Percentiles rank a stretch among this genome's conserved stretches.
Evolutionary conservation across 495 filamentous ascomycete genomes (phyloP).

Genomic region (Penicillium arizonense): DNA sequence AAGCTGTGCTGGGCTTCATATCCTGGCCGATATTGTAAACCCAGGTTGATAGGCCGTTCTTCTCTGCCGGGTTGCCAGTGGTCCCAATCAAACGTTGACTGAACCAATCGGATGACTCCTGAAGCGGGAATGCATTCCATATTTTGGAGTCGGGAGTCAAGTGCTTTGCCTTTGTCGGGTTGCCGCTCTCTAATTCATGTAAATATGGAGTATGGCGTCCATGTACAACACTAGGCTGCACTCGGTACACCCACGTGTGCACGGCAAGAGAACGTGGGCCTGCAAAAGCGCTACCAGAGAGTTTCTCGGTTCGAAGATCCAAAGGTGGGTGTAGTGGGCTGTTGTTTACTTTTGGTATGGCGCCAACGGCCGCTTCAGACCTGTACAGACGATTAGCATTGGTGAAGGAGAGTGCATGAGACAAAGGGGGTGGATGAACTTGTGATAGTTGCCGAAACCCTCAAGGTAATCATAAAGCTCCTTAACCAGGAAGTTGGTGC

Average conservation of each 20-base stretch:
- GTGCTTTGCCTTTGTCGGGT: too few relatives aligned
- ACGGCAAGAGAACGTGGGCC: constrained; percentile 83
- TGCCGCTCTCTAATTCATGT: constrained; percentile 46
- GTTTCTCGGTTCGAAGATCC: constrained; percentile 87
- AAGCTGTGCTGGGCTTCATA: constrained; percentile 20
- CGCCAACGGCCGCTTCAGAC: constrained; percentile 55
- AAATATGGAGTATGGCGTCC: too few relatives aligned
- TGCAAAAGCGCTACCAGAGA: constrained; percentile 90
- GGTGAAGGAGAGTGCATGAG: too few relatives aligned
- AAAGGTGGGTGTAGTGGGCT: constrained; percentile 82
- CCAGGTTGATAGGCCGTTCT: constrained; percentile 12
- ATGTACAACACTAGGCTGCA: too few relatives aligned
- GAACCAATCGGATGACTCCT: neutral
- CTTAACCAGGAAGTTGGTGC: too few relatives aligned
- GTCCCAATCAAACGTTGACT: neutral
- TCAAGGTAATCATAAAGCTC: too few relatives aligned
- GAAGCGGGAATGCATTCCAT: neutral
- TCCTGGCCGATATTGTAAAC: constrained; percentile 13
- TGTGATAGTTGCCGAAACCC: too few relatives aligned
- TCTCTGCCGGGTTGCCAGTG: constrained; percentile 10
- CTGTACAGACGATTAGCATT: too few relatives aligned
- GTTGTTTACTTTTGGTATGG: constrained; percentile 68
- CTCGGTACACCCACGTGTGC: constrained; percentile 91
- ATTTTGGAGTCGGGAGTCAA: neutral
- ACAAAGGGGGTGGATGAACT: too few relatives aligned